Evolutionary conservation across 2,329 filamentous ascomycete genomes (phyloP), one percentile per base, ranked within the genome.

Genomic region (Aureobasidium subglaciale): DNA sequence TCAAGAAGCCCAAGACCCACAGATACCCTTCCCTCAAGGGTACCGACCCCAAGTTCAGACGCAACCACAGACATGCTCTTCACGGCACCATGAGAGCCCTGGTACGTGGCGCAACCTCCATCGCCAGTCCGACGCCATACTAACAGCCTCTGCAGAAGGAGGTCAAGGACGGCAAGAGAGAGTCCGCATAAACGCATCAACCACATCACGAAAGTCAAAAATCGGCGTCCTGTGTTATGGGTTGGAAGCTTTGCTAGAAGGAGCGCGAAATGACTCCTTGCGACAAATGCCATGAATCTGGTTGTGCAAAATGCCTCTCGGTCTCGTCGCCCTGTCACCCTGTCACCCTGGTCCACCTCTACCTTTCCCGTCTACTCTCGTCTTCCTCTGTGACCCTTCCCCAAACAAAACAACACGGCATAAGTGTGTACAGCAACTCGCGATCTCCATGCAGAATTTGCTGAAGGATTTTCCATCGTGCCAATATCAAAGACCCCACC

Each of bases 1-100:
- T 99, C 85, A 97, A 97, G 88, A 97, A 96, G 88, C 93, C 93
- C 65, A 96, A 96, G 86, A 97, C 93, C 74, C 85, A 91, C 79
- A 85, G 93, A 82, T 99, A 99, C 82, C 93, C 93, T 65, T 97
- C 92, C 69, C 87, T 99, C 72, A 96, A 96, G 76, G 93, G 93
- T 71, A 93, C 90, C 76, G 93, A 99, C 81, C 91, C 93, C 75
- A 99, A 99, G 86, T 99, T 99, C 85, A 87, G 93, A 78, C 87
- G 93, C 80, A 99, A 99, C 85, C 93, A 99, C 83, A 90, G 90
- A 83, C 92, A 99, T 85, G 93, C 93, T 78, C 90, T 97, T 64
- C 93, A 97, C 83, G 93, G 93, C 77, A 99, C 91, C 75, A 90
- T 89, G 83, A 95, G 89, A 82, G 93, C 93, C 75, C 80, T 99